phyloP scores from a whole-genome alignment of 2,329 filamentous ascomycete genomes.

The Alternaria dauci region DNA sequence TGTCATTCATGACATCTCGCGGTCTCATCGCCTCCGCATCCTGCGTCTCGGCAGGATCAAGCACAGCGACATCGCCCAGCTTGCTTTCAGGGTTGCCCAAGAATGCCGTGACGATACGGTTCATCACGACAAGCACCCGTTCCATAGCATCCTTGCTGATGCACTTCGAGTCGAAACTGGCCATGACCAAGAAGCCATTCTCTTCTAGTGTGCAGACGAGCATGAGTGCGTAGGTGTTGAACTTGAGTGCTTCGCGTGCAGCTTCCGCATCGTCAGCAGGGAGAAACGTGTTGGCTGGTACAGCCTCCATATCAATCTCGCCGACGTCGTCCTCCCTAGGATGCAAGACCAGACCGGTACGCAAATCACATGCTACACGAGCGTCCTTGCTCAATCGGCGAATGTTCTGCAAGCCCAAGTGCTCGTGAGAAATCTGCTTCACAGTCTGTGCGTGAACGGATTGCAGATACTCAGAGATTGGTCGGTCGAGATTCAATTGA shows the following conservation, averaged over 20 bases:
- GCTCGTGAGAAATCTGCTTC: slow-evolving; percentile 69
- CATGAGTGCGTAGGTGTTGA: slow-evolving; percentile 69
- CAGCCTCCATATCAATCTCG: slow-evolving; percentile 23
- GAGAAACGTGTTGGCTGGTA: slow-evolving; percentile 62
- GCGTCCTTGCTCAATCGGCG: slow-evolving; percentile 53
- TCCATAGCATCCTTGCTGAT: slow-evolving; percentile 63
- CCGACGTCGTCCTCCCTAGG: slow-evolving; percentile 44
- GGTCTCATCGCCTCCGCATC: slow-evolving; percentile 40
- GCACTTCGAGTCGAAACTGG: slow-evolving; percentile 70
- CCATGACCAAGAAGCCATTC: slow-evolving; percentile 66
- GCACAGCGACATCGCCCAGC: slow-evolving; percentile 39
- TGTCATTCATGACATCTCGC: slow-evolving; percentile 33
- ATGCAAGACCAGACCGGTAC: slow-evolving; percentile 50
- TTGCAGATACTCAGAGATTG: slow-evolving; percentile 63
- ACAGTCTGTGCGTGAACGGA: slow-evolving; percentile 65
- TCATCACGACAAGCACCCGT: slow-evolving; percentile 62
- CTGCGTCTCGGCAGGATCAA: slow-evolving; percentile 39
- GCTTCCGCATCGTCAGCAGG: slow-evolving; percentile 65
- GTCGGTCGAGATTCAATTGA: slow-evolving; percentile 53
- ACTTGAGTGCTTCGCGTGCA: slow-evolving; percentile 66
- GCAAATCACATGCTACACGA: slow-evolving; percentile 46
- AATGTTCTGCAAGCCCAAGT: slow-evolving; percentile 69
- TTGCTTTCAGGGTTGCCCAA: slow-evolving; percentile 52
- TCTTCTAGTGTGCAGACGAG: slow-evolving; percentile 69
- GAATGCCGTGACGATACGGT: slow-evolving; percentile 61